These are phyloP conservation scores for Areca catechu DNA, from an alignment of 176 grass and related monocot species.

Conservation along the genomic window DNA sequence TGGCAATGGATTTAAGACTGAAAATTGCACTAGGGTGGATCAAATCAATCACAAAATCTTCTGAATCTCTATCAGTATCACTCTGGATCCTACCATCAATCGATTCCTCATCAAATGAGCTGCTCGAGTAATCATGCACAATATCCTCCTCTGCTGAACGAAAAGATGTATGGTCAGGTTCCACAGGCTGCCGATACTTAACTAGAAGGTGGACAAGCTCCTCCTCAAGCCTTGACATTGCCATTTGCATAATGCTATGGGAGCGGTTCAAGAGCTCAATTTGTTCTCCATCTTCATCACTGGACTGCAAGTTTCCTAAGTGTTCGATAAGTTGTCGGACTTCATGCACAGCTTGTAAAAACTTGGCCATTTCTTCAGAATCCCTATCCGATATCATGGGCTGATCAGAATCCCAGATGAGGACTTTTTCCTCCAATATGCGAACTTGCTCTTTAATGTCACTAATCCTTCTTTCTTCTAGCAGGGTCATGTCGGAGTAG, in stretches of 20 bases:
- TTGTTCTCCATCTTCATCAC: constrained; percentile 4
- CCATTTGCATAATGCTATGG: constrained; percentile 53
- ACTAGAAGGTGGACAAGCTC: constrained; percentile 72
- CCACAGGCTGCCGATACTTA: constrained; percentile 47
- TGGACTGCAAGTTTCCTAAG: constrained; percentile 21
- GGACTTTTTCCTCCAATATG: constrained; percentile 43
- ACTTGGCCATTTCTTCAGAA: constrained; percentile 57
- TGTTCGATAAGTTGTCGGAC: constrained; percentile 47
- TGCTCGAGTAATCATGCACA: constrained; percentile 51
- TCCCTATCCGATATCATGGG: background rate
- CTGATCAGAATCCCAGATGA: constrained; percentile 41
- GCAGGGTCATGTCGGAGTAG: constrained; percentile 33
- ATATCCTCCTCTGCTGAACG: constrained; percentile 52
- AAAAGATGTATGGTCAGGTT: constrained; percentile 49
- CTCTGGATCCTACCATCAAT: constrained; percentile 35
- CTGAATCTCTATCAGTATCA: constrained; percentile 24
- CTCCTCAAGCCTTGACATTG: constrained; percentile 75
- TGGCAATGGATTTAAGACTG: constrained; percentile 57
- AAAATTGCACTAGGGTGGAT: constrained; percentile 62
- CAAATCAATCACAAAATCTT: constrained; percentile 53
- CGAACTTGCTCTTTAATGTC: constrained; percentile 33
- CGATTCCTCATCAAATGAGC: constrained; percentile 76
- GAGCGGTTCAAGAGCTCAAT: constrained; percentile 39
- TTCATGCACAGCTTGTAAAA: constrained; percentile 54
- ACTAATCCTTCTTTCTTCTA: constrained; percentile 31